These are phyloP conservation scores for Aspergillus ellipticus DNA, from an alignment of 495 filamentous ascomycete genomes.

Conservation along the genomic window DNA sequence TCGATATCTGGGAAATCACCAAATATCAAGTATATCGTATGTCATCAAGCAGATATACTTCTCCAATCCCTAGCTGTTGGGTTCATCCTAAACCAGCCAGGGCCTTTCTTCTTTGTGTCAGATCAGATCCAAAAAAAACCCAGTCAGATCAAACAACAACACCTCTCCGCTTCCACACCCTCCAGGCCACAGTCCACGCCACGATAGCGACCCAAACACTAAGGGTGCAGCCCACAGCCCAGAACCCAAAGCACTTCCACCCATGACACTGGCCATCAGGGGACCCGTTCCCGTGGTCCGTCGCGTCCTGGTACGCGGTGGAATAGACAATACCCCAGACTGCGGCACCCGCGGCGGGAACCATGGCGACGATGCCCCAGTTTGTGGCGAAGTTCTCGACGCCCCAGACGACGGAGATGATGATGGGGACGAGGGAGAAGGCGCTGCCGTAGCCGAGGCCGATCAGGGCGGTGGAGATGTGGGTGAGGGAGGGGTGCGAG, in stretches of 20 bases:
- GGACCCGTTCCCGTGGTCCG: slow-evolving; percentile 30
- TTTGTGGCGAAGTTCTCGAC: slow-evolving; percentile 98
- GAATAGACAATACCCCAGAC: slow-evolving; percentile 85
- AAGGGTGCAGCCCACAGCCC: slow-evolving; percentile 65
- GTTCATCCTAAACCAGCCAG: no score
- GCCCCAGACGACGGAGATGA: slow-evolving; percentile 92
- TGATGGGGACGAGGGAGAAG: slow-evolving; percentile 85
- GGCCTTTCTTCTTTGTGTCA: no score
- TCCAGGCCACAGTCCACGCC: slow-evolving; percentile 78
- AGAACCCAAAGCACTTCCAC: slow-evolving; percentile 77
- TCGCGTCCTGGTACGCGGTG: slow-evolving; percentile 68
- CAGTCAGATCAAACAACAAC: slow-evolving; percentile 72
- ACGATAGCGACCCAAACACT: slow-evolving; percentile 74
- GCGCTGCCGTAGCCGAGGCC: slow-evolving; percentile 90
- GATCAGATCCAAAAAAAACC: background rate
- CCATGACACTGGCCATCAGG: slow-evolving; percentile 59
- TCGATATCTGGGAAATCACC: no score
- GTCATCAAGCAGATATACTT: no score
- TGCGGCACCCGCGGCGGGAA: slow-evolving; percentile 79
- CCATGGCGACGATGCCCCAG: slow-evolving; percentile 91
- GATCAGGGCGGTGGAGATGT: slow-evolving; percentile 72
- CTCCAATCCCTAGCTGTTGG: no score
- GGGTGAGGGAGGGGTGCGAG: slow-evolving; percentile 65
- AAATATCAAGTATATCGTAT: no score
- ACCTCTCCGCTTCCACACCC: slow-evolving; percentile 74